These are phyloP conservation scores for Populus pruinosa DNA, from an alignment of 345 rosid species.

Conservation along the genomic window DNA sequence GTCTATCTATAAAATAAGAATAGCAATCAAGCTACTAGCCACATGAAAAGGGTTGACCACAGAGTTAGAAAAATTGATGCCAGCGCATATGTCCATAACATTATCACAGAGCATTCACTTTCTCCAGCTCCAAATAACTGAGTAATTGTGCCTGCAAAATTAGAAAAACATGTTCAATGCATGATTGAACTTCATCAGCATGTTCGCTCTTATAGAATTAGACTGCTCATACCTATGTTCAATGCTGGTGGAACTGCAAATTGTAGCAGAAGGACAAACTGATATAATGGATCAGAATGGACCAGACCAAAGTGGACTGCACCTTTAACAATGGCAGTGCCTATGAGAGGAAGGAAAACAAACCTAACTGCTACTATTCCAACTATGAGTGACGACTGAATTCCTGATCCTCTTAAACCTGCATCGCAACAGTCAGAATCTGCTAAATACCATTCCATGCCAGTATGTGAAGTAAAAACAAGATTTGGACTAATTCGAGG, in stretches of 20 bases:
- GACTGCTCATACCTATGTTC: constrained; percentile 32
- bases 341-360: constrained; percentile 33
- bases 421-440: not conserved
- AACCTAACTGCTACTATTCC: constrained; percentile 40
- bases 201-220: too few relatives aligned
- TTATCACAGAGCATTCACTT: constrained; percentile 1
- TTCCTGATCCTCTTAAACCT: constrained; percentile 47
- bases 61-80: constrained; percentile 2
- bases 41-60: constrained; percentile 1
- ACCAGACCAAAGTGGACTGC: constrained; percentile 35
- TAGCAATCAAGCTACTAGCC: not conserved
- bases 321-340: constrained; percentile 31
- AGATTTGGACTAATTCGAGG: too few relatives aligned
- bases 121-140: not conserved
- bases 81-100: not conserved
- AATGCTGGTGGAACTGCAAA: constrained; percentile 54
- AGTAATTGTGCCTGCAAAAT: not conserved
- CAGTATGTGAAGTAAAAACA: too few relatives aligned
- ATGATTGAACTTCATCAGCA: too few relatives aligned
- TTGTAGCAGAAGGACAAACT: constrained; percentile 51
- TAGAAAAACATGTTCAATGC: too few relatives aligned
- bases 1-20: too few relatives aligned
- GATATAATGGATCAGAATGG: constrained; percentile 38
- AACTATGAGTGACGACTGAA: constrained; percentile 12
- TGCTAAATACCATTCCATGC: too few relatives aligned